Base-by-base conservation (phyloP, 805 yeast genomes). In the Candida pseudofarinosa region DNA sequence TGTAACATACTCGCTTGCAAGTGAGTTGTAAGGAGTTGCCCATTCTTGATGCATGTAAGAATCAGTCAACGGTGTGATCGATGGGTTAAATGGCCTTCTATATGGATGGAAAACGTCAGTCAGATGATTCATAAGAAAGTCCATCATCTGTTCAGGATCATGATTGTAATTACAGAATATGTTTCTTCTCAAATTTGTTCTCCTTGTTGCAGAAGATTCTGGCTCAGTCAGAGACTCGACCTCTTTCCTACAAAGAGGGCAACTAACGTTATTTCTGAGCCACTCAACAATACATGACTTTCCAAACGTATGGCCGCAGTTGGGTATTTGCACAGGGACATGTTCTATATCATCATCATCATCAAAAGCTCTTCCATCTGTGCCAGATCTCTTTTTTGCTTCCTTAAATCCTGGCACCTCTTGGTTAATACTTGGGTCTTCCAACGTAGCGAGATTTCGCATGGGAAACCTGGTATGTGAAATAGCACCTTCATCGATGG, bases 181-280 rank as follows among this genome's bases (percentile, higher is more conserved):
- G 28, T 44, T 45, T 18, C 51, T 43, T 20, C 51, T 33, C n/a
- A 58, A 40, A 18, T 46, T 37, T 15, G 43, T 46, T 20, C 47
- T 19, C 34, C 49, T 48, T 33, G 46, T 51, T 20, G 38, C 26
- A 20, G 44, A 46, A 1, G 54, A 47, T 36, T 58, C 60, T 31
- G 41, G 47, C 15, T 50, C 52, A n/a, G 39, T 49, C 14, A 47
- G 43, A 8, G 58, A 59, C 36, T 62, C 64, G 16, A 65, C 67
- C 47, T 67, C 68, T 37, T 59, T 61, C 2, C 76, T 55, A 40
- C 76, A 70, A 38, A 70, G 53, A 2, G 75, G 75, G 44, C 75
- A 70, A 43, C 65, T 67, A 2, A 65, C 67, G 43, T 63, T 60
- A 30, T 54, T 53, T 41, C 60, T 67, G 37, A 70, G 54, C 75